These are phyloP conservation scores for Poa annua DNA, from an alignment of 176 grass and related monocot species.

Conservation along the genomic window DNA sequence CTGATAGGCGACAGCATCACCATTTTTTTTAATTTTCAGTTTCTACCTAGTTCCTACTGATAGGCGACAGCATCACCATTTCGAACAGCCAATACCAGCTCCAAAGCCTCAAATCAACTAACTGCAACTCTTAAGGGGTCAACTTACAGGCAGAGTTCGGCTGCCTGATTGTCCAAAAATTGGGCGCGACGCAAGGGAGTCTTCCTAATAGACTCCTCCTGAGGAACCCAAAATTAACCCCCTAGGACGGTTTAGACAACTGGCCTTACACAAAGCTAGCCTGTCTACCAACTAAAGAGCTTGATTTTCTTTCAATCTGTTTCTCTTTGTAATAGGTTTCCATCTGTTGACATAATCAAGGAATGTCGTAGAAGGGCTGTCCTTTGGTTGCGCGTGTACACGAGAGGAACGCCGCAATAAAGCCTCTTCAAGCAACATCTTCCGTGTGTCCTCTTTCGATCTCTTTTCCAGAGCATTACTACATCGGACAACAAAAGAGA, in stretches of 20 bases:
- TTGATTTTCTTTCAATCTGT: conserved; percentile 65
- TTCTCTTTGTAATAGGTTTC: conserved; percentile 45
- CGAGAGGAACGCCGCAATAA: conserved; percentile 73
- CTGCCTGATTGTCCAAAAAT: not conserved
- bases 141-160: conserved; percentile 18
- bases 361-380: conserved; percentile 64
- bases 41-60: not conserved
- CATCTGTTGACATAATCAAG: conserved; percentile 86
- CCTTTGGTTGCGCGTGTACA: conserved; percentile 71
- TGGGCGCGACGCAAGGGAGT: not conserved
- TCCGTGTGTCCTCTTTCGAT: conserved; percentile 56
- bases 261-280: not conserved
- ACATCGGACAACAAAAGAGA: conserved; percentile 17
- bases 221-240: conserved; percentile 22
- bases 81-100: not conserved
- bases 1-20: not conserved
- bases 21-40: not conserved
- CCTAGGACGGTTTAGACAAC: not conserved
- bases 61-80: conserved; percentile 18
- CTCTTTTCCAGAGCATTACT: conserved; percentile 80
- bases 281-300: not conserved
- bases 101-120: not conserved
- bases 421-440: conserved; percentile 63
- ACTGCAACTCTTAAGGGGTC: not conserved
- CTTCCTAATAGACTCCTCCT: not conserved